Evolutionary conservation across 441 rosid genomes (phyloP).

Genomic region (Adansonia grandidieri): DNA sequence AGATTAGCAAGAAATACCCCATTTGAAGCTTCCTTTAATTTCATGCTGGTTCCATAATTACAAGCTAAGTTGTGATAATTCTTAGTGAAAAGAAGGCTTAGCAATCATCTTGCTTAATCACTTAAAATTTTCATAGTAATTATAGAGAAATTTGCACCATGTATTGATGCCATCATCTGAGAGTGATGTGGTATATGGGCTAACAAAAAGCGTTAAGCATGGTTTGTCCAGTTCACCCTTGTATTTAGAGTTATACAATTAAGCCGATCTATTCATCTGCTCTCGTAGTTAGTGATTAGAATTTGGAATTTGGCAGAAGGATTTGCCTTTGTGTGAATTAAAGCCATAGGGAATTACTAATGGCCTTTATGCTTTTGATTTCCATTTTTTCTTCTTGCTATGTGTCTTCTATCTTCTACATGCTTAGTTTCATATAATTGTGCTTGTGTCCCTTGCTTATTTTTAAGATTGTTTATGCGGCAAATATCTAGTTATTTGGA

Average conservation of each 20-base stretch:
- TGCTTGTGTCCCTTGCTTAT: background rate
- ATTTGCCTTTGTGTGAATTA: background rate
- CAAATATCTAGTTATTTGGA: background rate
- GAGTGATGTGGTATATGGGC: background rate
- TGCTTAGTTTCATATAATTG: background rate
- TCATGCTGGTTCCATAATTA: background rate
- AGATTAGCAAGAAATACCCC: background rate
- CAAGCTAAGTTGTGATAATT: background rate
- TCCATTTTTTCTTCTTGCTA: background rate
- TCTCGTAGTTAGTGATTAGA: background rate
- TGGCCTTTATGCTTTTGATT: background rate
- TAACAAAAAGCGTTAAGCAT: background rate
- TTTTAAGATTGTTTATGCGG: background rate
- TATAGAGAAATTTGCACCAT: background rate
- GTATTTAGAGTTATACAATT: background rate
- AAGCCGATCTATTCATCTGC: background rate
- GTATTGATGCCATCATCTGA: background rate
- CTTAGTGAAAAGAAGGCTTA: background rate
- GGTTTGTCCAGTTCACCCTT: slow-evolving; percentile 3
- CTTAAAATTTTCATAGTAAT: background rate
- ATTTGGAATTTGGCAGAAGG: background rate
- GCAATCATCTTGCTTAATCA: background rate
- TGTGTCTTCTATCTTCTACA: background rate
- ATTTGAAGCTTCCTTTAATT: slow-evolving; percentile 6
- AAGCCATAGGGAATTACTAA: slow-evolving; percentile 5